Base-by-base conservation (phyloP, 148 eudicot genomes). In the Selenicereus undatus region DNA sequence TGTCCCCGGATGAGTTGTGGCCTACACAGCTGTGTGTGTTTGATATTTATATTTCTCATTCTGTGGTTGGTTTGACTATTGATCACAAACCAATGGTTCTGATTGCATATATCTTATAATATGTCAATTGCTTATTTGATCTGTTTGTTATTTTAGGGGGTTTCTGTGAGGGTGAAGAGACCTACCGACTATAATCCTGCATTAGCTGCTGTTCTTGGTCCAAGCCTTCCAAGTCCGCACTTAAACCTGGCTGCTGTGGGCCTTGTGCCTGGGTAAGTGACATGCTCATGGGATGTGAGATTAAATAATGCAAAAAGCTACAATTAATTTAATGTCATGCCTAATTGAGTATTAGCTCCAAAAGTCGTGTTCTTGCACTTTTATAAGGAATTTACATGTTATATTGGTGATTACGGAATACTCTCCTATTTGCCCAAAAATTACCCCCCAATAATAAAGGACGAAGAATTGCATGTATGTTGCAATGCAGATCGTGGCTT, bases 151-250 rank as follows among this genome's bases (percentile, higher is more conserved):
- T 86, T 58, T 29, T 85, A 94, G 98, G 98, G 98, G 29, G 94
- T 88, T 74, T 87, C 95, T 82, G 97, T 94, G 52, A 88, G 93
- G 80, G 95, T 94, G 80, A 87, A 93, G 85, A 87, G 98, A 73
- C 98, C 98, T 80, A 93, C 95, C 8, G 98, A 94, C 82, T 94
- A 94, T 84, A 94, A 93, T 86, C 95, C 98, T 75, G 84, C 95
- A 24, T 86, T 93, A 72, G 98, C 98, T 65, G 92, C 95, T 50
- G 88, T 91, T 35, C 94, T 94, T 73, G 98, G 98, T 80, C 98
- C 98, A 71, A 90, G 95, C 83, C 94, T 91, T 73, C 95, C 98
- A 43, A 90, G 83, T 81, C 95, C 97, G 75, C 82, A 94, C 79
- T 89, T 94, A 72, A 93, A 94, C 78, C 84, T 94, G 79, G 89